phyloP scores from a whole-genome alignment of 208 protist species.

The Trypanosomatidae sp. region DNA sequence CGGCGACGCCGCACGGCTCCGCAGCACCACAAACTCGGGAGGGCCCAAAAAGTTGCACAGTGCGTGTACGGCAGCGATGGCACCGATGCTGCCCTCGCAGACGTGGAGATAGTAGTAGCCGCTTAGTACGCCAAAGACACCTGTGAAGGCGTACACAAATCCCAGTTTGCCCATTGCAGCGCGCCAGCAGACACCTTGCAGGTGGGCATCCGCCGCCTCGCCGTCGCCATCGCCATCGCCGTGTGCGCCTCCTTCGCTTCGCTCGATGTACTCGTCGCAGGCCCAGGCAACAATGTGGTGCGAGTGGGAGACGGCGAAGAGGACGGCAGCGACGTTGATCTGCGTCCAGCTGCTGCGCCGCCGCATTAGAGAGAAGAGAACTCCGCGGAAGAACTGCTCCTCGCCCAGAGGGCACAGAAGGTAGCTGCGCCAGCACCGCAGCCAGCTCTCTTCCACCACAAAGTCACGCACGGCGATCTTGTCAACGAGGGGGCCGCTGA shows the following conservation, averaged over 20 bases:
- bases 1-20: not conserved
- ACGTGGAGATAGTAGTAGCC: slow-evolving; percentile 52
- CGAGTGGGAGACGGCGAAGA: slow-evolving; percentile 69
- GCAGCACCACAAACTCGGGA: slow-evolving; percentile 30
- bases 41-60: slow-evolving; percentile 72
- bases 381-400: slow-evolving; percentile 75
- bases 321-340: slow-evolving; percentile 40
- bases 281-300: slow-evolving; percentile 54
- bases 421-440: slow-evolving; percentile 40
- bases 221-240: not conserved
- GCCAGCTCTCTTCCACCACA: not conserved
- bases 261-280: slow-evolving; percentile 31
- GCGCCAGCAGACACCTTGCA: no score
- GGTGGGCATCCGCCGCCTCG: no score
- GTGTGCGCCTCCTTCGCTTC: no score
- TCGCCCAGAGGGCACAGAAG: slow-evolving; percentile 69
- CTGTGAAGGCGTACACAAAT: slow-evolving; percentile 31
- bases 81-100: slow-evolving; percentile 46
- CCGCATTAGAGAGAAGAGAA: slow-evolving; percentile 52
- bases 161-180: slow-evolving; percentile 11
- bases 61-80: slow-evolving; percentile 42
- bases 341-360: slow-evolving; percentile 17
- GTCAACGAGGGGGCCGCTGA: slow-evolving; percentile 44
- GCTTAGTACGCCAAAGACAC: slow-evolving; percentile 56
- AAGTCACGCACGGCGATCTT: slow-evolving; percentile 1